phyloP scores from a whole-genome alignment of 1,284 basidiomycete genomes.

The Ganoderma lingzhi region DNA sequence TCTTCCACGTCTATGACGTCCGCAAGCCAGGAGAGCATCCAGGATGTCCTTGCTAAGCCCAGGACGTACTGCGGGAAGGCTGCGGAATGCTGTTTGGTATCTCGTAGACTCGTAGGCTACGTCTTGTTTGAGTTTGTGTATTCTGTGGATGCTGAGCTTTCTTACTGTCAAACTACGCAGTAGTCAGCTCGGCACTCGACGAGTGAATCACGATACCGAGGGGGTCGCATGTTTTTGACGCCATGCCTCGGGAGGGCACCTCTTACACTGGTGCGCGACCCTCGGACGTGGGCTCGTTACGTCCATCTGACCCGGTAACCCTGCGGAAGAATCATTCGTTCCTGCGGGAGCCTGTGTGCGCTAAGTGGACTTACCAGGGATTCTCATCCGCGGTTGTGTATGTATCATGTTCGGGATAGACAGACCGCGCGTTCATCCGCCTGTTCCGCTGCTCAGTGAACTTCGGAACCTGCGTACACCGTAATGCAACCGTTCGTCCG shows the following conservation, averaged over 20 bases:
- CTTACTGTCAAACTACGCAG: neutral
- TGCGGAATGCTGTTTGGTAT: conserved; percentile 2
- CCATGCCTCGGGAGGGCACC: neutral
- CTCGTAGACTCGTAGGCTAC: neutral
- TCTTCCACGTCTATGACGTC: neutral
- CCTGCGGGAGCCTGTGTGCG: neutral
- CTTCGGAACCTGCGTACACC: neutral
- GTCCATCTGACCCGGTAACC: neutral
- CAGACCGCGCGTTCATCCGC: neutral
- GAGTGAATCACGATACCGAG: neutral
- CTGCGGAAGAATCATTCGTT: neutral
- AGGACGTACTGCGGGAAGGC: neutral
- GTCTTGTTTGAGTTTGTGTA: conserved; percentile 6
- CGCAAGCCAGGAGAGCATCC: neutral
- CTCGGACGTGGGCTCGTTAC: neutral
- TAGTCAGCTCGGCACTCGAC: neutral
- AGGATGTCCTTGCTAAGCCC: neutral
- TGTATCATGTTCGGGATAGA: neutral
- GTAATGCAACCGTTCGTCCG: neutral
- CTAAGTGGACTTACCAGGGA: neutral
- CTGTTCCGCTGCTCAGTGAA: neutral
- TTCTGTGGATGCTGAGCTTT: neutral
- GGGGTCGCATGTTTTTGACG: neutral
- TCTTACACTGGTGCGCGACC: neutral
- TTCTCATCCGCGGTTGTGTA: neutral